Percentiles rank a stretch among this genome's conserved stretches.
phyloP scores from a whole-genome alignment of 2,329 filamentous ascomycete species.

The Atkinsonella texensis region DNA sequence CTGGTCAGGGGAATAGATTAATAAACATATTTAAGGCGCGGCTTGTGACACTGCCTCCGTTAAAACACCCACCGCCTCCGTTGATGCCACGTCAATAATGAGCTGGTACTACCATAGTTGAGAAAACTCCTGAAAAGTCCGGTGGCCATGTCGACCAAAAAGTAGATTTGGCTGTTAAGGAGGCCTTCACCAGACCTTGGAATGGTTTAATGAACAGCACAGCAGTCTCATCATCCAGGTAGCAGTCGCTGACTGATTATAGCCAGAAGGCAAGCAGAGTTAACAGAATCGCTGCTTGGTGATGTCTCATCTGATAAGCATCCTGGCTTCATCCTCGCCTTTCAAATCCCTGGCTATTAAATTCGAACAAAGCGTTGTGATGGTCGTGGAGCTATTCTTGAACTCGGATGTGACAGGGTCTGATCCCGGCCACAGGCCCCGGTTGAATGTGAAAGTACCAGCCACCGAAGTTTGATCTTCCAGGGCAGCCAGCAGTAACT shows the following conservation, averaged over 20 bases:
- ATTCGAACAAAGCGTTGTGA: too few relatives aligned
- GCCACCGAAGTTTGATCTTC: too few relatives aligned
- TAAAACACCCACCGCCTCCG: too few relatives aligned
- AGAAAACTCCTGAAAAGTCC: slow-evolving; percentile 26
- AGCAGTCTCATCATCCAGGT: slow-evolving; percentile 17
- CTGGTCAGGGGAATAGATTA: slow-evolving; percentile 21
- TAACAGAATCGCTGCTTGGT: neutral
- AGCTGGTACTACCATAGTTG: slow-evolving; percentile 25
- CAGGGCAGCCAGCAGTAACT: too few relatives aligned
- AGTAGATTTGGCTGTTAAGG: slow-evolving; percentile 5
- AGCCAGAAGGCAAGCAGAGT: neutral
- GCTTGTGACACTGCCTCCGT: slow-evolving; percentile 42
- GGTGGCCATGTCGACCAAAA: slow-evolving; percentile 7
- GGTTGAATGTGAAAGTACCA: too few relatives aligned
- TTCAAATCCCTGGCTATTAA: too few relatives aligned
- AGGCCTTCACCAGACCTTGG: slow-evolving; percentile 8
- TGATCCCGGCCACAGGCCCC: too few relatives aligned
- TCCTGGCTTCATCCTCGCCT: neutral
- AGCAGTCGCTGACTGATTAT: slow-evolving; percentile 16
- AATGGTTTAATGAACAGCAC: slow-evolving; percentile 14
- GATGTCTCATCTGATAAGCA: neutral
- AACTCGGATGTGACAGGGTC: too few relatives aligned
- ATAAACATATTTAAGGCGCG: slow-evolving; percentile 40
- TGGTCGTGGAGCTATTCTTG: too few relatives aligned
- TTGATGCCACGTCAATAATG: slow-evolving; percentile 47